Base-by-base conservation (phyloP, 2,329 filamentous ascomycete species). In the Aspergillus sergii region DNA sequence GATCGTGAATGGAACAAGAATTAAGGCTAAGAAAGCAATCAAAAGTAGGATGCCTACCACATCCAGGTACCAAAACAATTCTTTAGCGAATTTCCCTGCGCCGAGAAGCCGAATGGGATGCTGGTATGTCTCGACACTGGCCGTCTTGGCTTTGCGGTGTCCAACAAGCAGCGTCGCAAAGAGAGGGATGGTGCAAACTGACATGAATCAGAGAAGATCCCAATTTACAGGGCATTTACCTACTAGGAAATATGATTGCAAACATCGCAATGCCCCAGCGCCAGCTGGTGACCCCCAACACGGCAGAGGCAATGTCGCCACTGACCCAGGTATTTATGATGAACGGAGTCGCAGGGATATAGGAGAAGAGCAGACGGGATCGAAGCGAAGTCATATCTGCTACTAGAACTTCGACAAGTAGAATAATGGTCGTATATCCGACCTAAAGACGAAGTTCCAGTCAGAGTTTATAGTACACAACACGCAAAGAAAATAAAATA, bases 191-290 rank as follows among this genome's bases (percentile, higher is more conserved):
- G 84, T 80, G 60, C 83, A 84, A 9, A 86, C 77, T 11, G 56
- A 14, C 21, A 12, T 56, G 12, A 53, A 65, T 58, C 30, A 50
- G 21, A 53, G 0, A 21, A 41, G 2, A 32, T 6, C 28, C 30
- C 28, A 7, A 21, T 21, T 34, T 2, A 34, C 50, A 26, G 21
- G 43, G 7, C 4, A 32, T 32, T 14, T 34, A 54, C 61, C 51
- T 69, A 74, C 72, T 67, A 1, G 87, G 84, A 69, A 86, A 88
- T 57, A 89, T 86, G 65, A 89, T 84, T 54, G 80, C 81, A 81
- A 85, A 89, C 86, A 89, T 89, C 66, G 86, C 87, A 28, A 88
- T 81, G 16, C 87, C 88, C 86, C 86, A 89, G 62, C 82, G 76
- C 88, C 88, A 90, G 1, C 79, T 82, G 0, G 84, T 85, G 2